A percentile compares a stretch with the other conserved stretches of the same genome.
These are phyloP conservation scores for Boletus semigastroideus DNA, from an alignment of 1,284 basidiomycete species.

Conservation along the genomic window DNA sequence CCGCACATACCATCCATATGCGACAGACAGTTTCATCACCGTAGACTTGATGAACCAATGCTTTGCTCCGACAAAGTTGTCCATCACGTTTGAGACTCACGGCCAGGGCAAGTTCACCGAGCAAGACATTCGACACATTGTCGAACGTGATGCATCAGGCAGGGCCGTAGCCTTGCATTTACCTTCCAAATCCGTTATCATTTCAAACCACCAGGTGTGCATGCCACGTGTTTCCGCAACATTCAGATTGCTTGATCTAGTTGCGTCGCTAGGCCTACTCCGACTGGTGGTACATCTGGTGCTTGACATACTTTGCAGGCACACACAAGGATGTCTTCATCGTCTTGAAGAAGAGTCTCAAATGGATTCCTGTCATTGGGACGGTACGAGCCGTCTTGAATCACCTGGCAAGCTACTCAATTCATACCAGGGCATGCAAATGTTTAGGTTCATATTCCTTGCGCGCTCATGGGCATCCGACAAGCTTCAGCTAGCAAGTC, in stretches of 20 bases:
- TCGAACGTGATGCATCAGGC: slow-evolving; percentile 58
- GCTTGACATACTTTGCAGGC: slow-evolving; percentile 74
- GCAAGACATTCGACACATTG: slow-evolving; percentile 55
- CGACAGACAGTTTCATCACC: slow-evolving; percentile 12
- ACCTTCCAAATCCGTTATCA: slow-evolving; percentile 75
- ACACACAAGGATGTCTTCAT: slow-evolving; percentile 80
- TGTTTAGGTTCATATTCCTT: slow-evolving; percentile 89
- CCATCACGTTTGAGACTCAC: slow-evolving; percentile 72
- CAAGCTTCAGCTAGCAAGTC: slow-evolving; percentile 57
- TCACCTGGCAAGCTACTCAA: slow-evolving; percentile 10
- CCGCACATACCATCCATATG: not conserved
- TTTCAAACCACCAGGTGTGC: slow-evolving; percentile 79
- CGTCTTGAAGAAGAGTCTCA: slow-evolving; percentile 85
- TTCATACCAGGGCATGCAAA: slow-evolving; percentile 75
- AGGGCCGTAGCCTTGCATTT: slow-evolving; percentile 62
- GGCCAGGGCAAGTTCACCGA: slow-evolving; percentile 60
- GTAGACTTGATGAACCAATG: slow-evolving; percentile 76
- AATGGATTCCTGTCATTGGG: slow-evolving; percentile 85
- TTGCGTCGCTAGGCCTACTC: slow-evolving; percentile 65
- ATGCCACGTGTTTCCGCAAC: slow-evolving; percentile 1
- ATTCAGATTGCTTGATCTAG: slow-evolving; percentile 1
- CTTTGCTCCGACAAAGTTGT: slow-evolving; percentile 78
- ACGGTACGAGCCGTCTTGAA: slow-evolving; percentile 59
- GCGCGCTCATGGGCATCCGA: slow-evolving; percentile 87
- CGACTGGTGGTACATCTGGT: slow-evolving; percentile 95